A percentile compares a stretch with the other conserved stretches of the same genome.
phyloP scores from a whole-genome alignment of 73 alveolate species.

The Paramecium sonneborni region DNA sequence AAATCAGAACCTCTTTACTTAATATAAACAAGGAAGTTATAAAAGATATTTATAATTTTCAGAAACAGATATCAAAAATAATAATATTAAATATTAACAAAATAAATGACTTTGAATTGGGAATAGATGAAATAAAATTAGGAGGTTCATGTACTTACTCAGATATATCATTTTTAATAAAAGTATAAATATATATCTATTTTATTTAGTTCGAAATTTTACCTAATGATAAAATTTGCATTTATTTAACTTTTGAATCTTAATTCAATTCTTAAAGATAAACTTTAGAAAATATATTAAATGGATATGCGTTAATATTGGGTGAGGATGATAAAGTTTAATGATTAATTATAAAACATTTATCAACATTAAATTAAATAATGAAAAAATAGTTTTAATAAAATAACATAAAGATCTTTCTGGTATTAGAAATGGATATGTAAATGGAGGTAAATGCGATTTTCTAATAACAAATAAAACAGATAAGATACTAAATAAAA shows the following conservation, averaged over 20 bases:
- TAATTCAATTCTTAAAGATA: background rate
- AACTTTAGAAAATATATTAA: background rate
- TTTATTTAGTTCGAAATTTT: slow-evolving; percentile 27
- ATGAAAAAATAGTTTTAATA: background rate
- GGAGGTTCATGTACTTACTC: background rate
- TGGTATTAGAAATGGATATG: no score
- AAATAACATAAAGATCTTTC: no score
- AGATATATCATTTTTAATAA: background rate
- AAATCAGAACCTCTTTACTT: background rate
- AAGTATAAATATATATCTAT: background rate
- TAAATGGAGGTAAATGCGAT: no score
- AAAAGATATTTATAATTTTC: background rate
- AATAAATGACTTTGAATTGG: slow-evolving; percentile 6
- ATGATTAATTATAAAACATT: background rate
- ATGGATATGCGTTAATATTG: background rate
- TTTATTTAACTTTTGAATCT: background rate
- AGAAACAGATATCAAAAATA: background rate
- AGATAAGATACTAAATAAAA: background rate
- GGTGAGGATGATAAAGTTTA: background rate
- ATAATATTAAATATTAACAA: background rate
- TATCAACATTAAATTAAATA: background rate
- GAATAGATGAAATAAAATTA: slow-evolving; percentile 54
- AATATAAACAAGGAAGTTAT: background rate
- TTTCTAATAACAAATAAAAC: no score
- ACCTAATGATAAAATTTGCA: background rate